These are phyloP conservation scores for Rubia balearica DNA, from an alignment of 305 asterid species.

Conservation along the genomic window DNA sequence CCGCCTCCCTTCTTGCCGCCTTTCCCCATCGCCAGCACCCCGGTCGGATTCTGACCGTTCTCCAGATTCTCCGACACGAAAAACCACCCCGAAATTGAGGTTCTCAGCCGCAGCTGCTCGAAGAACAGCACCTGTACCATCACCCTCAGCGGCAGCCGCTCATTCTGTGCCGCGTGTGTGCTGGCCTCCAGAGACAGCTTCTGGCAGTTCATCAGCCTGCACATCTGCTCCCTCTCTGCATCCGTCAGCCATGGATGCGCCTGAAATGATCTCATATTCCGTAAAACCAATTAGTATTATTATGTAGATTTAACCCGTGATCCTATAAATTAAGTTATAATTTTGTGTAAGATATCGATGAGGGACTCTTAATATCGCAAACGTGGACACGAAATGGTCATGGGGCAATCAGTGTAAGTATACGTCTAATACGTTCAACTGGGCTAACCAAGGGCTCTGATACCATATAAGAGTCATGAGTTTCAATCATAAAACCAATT, in stretches of 20 bases:
- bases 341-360: too few relatives aligned
- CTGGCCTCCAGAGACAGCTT: constrained; percentile 89
- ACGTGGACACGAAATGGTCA: too few relatives aligned
- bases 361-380: too few relatives aligned
- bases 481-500: too few relatives aligned
- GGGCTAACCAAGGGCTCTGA: too few relatives aligned
- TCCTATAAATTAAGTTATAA: too few relatives aligned
- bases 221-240: constrained; percentile 67
- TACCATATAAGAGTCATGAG: too few relatives aligned
- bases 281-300: too few relatives aligned
- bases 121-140: constrained; percentile 81
- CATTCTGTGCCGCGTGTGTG: constrained; percentile 89
- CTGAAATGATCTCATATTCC: constrained; percentile 22
- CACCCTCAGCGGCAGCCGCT: constrained; percentile 80
- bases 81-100: constrained; percentile 86
- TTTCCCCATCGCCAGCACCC: constrained; percentile 29
- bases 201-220: constrained; percentile 78
- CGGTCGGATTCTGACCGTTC: constrained; percentile 44
- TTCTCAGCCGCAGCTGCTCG: constrained; percentile 82
- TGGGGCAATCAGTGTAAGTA: too few relatives aligned
- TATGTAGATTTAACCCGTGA: too few relatives aligned
- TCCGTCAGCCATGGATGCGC: constrained; percentile 91
- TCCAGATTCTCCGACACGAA: constrained; percentile 67
- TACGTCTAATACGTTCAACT: too few relatives aligned
- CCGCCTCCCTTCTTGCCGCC: constrained; percentile 24